These are phyloP conservation scores for Xylaria flabelliformis DNA, from an alignment of 495 filamentous ascomycete species.

Conservation along the genomic window DNA sequence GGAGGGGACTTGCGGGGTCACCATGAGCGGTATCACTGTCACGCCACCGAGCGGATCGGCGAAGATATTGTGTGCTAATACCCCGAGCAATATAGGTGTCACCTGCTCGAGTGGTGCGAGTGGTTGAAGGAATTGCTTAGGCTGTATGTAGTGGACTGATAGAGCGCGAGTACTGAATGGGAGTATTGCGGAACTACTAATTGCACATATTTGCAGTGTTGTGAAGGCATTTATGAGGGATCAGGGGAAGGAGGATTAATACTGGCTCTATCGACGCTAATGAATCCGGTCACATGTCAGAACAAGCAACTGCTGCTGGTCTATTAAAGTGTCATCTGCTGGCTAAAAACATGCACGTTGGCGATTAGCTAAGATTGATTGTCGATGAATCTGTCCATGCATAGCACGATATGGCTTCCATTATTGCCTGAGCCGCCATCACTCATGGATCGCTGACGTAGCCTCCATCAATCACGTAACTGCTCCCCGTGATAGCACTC, in stretches of 20 bases:
- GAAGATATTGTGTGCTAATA: slow-evolving; percentile 51
- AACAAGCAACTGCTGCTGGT: background rate
- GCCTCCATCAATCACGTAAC: slow-evolving; percentile 42
- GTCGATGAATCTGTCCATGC: background rate
- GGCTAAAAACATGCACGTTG: background rate
- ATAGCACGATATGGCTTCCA: background rate
- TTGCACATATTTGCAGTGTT: background rate
- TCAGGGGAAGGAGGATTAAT: background rate
- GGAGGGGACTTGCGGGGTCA: slow-evolving; percentile 48
- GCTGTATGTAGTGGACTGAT: background rate
- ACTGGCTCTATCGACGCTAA: background rate
- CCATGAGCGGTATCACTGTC: slow-evolving; percentile 44
- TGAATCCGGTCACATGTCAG: background rate
- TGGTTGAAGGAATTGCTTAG: slow-evolving; percentile 31
- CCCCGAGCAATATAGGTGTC: slow-evolving; percentile 43
- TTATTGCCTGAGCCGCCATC: background rate
- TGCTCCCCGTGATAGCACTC: slow-evolving; percentile 42
- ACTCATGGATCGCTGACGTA: slow-evolving; percentile 39
- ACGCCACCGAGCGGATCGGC: slow-evolving; percentile 43
- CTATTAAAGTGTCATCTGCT: background rate
- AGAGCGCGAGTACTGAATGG: background rate
- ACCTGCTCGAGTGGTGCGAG: slow-evolving; percentile 50
- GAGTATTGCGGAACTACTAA: background rate
- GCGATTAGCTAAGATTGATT: background rate
- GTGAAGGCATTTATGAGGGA: background rate